Evolutionary conservation across 192 early-diverging fungal species (phyloP).

Genomic region (Helicostylum pulchrum): DNA sequence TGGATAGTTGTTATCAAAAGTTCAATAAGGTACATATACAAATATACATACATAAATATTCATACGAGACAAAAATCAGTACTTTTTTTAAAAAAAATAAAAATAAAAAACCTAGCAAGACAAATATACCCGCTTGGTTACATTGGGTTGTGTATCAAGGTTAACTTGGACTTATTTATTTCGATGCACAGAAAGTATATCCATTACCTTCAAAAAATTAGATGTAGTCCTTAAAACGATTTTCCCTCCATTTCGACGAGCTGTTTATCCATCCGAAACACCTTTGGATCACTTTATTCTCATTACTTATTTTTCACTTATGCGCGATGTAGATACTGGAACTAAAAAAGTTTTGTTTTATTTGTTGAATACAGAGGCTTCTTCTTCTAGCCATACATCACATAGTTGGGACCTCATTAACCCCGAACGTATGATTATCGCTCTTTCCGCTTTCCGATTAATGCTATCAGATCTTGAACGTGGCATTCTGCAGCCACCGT

Average conservation of each 20-base stretch:
- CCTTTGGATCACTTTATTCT: slow-evolving; percentile 66
- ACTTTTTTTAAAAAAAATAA: neutral
- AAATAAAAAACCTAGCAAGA: slow-evolving; percentile 44
- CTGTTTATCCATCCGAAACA: slow-evolving; percentile 61
- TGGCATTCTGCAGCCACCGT: slow-evolving; percentile 39
- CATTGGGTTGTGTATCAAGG: slow-evolving; percentile 75
- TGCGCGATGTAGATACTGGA: slow-evolving; percentile 62
- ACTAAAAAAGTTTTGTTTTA: slow-evolving; percentile 63
- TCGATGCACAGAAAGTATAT: slow-evolving; percentile 73
- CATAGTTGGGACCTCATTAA: slow-evolving; percentile 48
- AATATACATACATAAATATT: too few relatives aligned
- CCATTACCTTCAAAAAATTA: slow-evolving; percentile 48
- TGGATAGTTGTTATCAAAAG: slow-evolving; percentile 66
- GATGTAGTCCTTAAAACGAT: slow-evolving; percentile 59
- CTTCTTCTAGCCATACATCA: slow-evolving; percentile 29
- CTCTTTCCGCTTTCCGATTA: slow-evolving; percentile 66
- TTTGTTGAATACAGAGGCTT: slow-evolving; percentile 61
- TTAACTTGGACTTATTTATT: slow-evolving; percentile 94
- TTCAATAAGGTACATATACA: slow-evolving; percentile 44
- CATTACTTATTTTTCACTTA: slow-evolving; percentile 66
- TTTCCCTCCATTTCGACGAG: slow-evolving; percentile 58
- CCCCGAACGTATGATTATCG: slow-evolving; percentile 75
- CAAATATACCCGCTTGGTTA: slow-evolving; percentile 67
- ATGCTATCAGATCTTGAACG: slow-evolving; percentile 73
- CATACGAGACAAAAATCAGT: too few relatives aligned